Evolutionary conservation across 805 yeast genomes (phyloP).

Genomic region (Yamadazyma paraphyllophila): DNA sequence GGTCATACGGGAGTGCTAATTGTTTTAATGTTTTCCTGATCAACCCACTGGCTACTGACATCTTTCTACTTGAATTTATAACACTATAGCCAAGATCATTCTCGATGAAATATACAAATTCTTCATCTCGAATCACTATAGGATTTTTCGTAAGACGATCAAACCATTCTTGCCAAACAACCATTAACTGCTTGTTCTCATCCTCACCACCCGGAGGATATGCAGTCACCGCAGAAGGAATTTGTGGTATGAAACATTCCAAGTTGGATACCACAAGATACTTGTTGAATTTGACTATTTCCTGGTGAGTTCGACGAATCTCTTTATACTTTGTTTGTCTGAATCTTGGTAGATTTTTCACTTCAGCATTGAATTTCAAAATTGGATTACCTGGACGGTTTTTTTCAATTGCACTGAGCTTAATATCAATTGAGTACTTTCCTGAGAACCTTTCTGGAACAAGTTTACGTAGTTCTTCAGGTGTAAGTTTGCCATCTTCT

Average conservation of each 20-base stretch:
- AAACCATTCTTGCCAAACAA: constrained; percentile 82
- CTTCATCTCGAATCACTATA: constrained; percentile 81
- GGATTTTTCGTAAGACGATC: constrained; percentile 71
- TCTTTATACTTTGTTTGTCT: constrained; percentile 69
- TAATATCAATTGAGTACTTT: constrained; percentile 46
- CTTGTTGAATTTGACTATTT: constrained; percentile 70
- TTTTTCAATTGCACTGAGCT: constrained; percentile 69
- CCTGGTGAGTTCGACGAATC: constrained; percentile 77
- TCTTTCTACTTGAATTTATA: constrained; percentile 53
- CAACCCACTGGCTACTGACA: constrained; percentile 76
- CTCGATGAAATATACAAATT: constrained; percentile 79
- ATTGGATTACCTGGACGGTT: constrained; percentile 77
- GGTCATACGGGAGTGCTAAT: constrained; percentile 88
- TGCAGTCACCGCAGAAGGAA: constrained; percentile 72
- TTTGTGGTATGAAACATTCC: constrained; percentile 89
- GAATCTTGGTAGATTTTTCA: constrained; percentile 65
- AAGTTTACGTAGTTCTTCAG: constrained; percentile 42
- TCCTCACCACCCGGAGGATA: constrained; percentile 86
- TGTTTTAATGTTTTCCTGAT: constrained; percentile 89
- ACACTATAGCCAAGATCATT: constrained; percentile 68
- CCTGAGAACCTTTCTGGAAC: constrained; percentile 51
- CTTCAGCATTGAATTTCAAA: constrained; percentile 58
- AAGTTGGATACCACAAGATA: constrained; percentile 79
- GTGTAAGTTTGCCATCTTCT: constrained; percentile 24
- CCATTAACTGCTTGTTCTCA: constrained; percentile 56